Conservation (phyloP, 2,329 filamentous ascomycete genomes). For the Didymella keratinophila region DNA sequence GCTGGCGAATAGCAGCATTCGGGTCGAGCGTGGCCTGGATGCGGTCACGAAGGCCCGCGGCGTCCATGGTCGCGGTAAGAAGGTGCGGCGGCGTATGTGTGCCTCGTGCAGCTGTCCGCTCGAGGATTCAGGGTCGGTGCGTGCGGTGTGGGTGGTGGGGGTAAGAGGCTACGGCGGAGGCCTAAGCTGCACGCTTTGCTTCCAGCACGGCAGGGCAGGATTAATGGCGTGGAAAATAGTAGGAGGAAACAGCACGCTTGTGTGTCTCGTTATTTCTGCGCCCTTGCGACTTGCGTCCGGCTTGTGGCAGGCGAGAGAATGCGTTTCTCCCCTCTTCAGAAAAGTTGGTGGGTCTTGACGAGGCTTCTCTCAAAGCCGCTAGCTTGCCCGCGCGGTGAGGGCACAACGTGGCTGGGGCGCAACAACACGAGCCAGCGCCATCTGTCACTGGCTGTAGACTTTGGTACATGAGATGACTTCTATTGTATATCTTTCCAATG, state of each 20-base stretch:
- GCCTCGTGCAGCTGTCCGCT: constrained; percentile 16
- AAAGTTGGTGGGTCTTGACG: constrained; percentile 18
- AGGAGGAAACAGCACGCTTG: constrained; percentile 22
- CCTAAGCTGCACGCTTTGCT: constrained; percentile 27
- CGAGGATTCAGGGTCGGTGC: constrained; percentile 26
- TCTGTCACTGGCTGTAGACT: constrained; percentile 18
- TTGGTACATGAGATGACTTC: constrained; percentile 2
- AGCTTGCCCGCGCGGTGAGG: constrained; percentile 15
- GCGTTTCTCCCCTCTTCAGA: constrained; percentile 17
- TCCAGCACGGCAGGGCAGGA: constrained; percentile 19
- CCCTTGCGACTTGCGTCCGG: constrained; percentile 39
- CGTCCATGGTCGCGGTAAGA: constrained; percentile 68
- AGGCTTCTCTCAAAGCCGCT: constrained; percentile 15
- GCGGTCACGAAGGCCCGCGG: constrained; percentile 75
- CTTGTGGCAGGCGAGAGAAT: constrained; percentile 33
- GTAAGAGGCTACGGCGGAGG: constrained; percentile 17
- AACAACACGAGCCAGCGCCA: constrained; percentile 9
- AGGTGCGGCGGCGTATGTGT: constrained; percentile 19
- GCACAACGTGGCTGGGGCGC: constrained; percentile 20
- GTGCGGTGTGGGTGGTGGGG: constrained; percentile 34
- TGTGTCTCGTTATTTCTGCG: constrained; percentile 27
- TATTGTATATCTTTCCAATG: not conserved
- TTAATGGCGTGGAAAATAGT: constrained; percentile 23
- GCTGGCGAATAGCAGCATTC: constrained; percentile 76
- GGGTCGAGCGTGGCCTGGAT: constrained; percentile 78